Evolutionary conservation across 257 asterid genomes (phyloP).

Genomic region (Petrea volubilis): DNA sequence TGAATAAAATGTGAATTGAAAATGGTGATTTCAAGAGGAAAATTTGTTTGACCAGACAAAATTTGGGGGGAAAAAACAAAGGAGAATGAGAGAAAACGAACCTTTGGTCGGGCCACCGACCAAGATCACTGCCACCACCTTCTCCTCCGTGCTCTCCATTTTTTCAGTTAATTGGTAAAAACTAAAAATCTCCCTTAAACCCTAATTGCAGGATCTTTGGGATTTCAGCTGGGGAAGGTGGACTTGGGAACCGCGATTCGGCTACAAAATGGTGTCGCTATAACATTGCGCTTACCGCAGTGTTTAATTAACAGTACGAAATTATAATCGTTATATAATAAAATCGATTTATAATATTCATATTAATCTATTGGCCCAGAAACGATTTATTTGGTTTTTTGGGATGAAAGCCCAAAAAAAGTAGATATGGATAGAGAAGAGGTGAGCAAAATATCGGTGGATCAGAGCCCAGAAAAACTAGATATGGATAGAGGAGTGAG

Average conservation of each 20-base stretch:
- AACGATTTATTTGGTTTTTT: too few relatives aligned
- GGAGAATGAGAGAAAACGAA: slow-evolving; percentile 8
- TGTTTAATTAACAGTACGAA: too few relatives aligned
- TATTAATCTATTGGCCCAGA: too few relatives aligned
- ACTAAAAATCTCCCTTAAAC: slow-evolving; percentile 24
- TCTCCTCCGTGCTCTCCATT: slow-evolving; percentile 58
- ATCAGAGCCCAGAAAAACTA: too few relatives aligned
- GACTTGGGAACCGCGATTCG: not conserved
- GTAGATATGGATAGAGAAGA: too few relatives aligned
- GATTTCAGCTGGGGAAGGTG: slow-evolving; percentile 1
- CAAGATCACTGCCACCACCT: slow-evolving; percentile 82
- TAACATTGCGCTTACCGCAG: too few relatives aligned
- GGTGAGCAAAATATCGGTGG: too few relatives aligned
- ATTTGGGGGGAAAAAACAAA: not conserved
- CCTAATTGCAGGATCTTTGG: slow-evolving; percentile 24
- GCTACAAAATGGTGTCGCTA: slow-evolving; percentile 8
- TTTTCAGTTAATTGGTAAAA: slow-evolving; percentile 4
- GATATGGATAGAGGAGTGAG: too few relatives aligned
- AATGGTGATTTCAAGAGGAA: not conserved
- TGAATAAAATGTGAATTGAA: slow-evolving; percentile 25
- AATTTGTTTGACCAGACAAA: not conserved
- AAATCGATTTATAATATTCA: too few relatives aligned
- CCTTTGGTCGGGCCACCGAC: slow-evolving; percentile 88
- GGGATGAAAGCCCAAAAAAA: too few relatives aligned
- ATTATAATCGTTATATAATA: too few relatives aligned